These are phyloP conservation scores for Neoscytalidium dimidiatum DNA, from an alignment of 2,329 filamentous ascomycete species.

Conservation along the genomic window DNA sequence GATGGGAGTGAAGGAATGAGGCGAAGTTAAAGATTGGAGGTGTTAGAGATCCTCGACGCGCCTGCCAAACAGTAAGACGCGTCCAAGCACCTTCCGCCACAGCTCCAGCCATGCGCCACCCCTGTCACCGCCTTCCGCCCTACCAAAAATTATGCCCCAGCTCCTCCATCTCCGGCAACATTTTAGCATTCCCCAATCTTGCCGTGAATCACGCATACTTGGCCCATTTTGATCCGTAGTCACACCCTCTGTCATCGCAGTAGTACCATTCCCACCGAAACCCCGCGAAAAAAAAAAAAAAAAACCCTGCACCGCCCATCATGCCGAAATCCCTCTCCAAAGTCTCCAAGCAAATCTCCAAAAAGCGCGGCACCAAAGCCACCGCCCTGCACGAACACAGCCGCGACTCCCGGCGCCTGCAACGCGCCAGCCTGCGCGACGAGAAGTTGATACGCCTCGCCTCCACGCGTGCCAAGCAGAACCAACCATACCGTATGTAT, in stretches of 20 bases:
- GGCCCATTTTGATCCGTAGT: neutral
- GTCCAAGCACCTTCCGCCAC: neutral
- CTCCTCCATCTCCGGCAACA: neutral
- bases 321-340: slow-evolving; percentile 83
- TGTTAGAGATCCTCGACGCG: slow-evolving; percentile 12
- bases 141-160: neutral
- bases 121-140: neutral
- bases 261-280: neutral
- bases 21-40: neutral
- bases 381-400: slow-evolving; percentile 84
- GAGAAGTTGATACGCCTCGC: slow-evolving; percentile 76
- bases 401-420: slow-evolving; percentile 78
- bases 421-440: slow-evolving; percentile 77
- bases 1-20: slow-evolving; percentile 4
- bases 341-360: slow-evolving; percentile 83
- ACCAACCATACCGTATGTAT: slow-evolving; percentile 69
- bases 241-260: neutral
- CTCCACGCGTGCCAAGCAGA: slow-evolving; percentile 69
- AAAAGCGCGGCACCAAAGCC: slow-evolving; percentile 73
- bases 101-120: neutral
- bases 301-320: slow-evolving; percentile 15
- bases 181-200: neutral
- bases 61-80: slow-evolving; percentile 8
- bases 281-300: too few relatives aligned
- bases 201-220: neutral